phyloP scores from a whole-genome alignment of 768 basidiomycete species.

The Tylopilus vinaceipallidus region DNA sequence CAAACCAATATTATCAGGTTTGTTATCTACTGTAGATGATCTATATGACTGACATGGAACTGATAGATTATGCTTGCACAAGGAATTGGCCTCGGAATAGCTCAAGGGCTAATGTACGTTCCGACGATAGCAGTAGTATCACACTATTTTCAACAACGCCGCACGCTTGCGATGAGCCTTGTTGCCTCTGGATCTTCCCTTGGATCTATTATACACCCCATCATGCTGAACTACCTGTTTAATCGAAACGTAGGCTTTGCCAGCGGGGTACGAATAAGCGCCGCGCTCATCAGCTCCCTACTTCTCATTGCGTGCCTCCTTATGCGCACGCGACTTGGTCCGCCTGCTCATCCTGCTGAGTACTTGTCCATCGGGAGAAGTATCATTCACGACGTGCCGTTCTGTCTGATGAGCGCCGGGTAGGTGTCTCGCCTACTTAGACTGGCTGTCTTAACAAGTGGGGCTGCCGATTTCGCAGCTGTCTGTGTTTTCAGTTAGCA shows the following conservation, averaged over 20 bases:
- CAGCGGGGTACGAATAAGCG: conserved; percentile 47
- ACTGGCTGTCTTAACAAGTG: background rate
- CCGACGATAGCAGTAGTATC: conserved; percentile 43
- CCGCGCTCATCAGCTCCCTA: conserved; percentile 38
- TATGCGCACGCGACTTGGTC: conserved; percentile 40
- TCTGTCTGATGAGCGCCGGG: conserved; percentile 18
- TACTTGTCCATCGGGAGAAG: conserved; percentile 17
- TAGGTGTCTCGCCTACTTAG: conserved; percentile 5
- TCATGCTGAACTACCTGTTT: conserved; percentile 32
- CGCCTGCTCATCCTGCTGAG: conserved; percentile 15
- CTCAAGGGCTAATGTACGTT: conserved; percentile 44
- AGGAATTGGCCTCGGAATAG: conserved; percentile 47
- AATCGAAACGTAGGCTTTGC: conserved; percentile 34
- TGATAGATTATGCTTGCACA: conserved; percentile 47
- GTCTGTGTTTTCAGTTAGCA: conserved; percentile 32
- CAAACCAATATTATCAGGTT: conserved; percentile 43
- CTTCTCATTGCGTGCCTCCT: conserved; percentile 34
- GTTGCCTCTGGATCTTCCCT: conserved; percentile 32
- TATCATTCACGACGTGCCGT: conserved; percentile 14
- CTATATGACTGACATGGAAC: background rate
- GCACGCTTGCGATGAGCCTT: conserved; percentile 45
- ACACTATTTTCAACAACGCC: conserved; percentile 42
- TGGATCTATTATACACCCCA: too few relatives aligned
- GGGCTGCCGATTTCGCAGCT: conserved; percentile 3
- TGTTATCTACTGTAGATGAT: conserved; percentile 13